These are phyloP conservation scores for Orbilia blumenaviensis DNA, from an alignment of 2,329 filamentous ascomycete genomes.

Conservation along the genomic window DNA sequence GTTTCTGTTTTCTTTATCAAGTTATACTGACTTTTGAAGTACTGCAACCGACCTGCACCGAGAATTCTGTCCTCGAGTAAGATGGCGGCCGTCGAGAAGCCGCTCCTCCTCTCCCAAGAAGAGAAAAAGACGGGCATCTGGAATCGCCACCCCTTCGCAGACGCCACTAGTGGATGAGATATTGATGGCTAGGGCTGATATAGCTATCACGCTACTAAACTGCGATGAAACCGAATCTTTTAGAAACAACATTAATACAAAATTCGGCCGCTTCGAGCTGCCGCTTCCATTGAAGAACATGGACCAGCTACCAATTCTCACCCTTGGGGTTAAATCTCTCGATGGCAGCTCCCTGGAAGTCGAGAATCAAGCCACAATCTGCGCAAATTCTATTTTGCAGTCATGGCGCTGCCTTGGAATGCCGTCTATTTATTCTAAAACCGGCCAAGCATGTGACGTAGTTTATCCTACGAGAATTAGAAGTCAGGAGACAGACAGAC, in stretches of 20 bases:
- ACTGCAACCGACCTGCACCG: not conserved
- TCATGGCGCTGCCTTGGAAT: not conserved
- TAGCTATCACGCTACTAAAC: not conserved
- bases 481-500: not conserved
- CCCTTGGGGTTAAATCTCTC: not conserved
- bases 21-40: not conserved
- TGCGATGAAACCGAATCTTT: not conserved
- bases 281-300: not conserved
- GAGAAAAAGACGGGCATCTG: not conserved
- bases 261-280: not conserved
- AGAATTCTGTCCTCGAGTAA: constrained; percentile 1
- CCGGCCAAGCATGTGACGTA: not conserved
- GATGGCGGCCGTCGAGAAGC: not conserved
- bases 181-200: not conserved
- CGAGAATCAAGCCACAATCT: not conserved
- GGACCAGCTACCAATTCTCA: not conserved
- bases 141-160: not conserved
- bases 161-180: not conserved
- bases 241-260: too few relatives aligned
- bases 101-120: not conserved
- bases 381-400: not conserved
- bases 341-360: not conserved
- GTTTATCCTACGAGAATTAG: not conserved
- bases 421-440: not conserved
- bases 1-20: not conserved